Base-by-base conservation (phyloP, 1,284 basidiomycete genomes). In the Moesziomyces sp. region DNA sequence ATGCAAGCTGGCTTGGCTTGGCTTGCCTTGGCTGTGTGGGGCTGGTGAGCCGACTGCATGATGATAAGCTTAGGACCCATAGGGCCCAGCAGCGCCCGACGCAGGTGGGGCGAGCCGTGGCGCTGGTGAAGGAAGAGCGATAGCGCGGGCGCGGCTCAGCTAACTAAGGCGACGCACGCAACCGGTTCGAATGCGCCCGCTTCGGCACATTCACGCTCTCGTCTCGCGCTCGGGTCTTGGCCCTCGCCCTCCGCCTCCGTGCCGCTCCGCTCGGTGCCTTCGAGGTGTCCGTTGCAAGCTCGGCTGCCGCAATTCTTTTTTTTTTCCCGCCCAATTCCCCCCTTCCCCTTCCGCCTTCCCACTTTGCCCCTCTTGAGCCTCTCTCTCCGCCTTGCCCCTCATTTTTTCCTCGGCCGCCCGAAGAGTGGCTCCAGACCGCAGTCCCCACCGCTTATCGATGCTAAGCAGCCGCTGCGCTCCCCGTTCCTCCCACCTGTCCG, bases 401-500 rank as follows among this genome's bases (percentile, higher is more conserved):
- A 35, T 51, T 34, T 53, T 46, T 47, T 35, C 8, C 11, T 38
- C 11, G 24, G 28, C 44, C 49, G 13, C 46, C 30, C 34, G 43
- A 49, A 43, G 19, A 8, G 34, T 55, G 59, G 66, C 59, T 45
- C 59, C 56, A 58, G 56, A 69, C 59, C 59, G 52, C 66, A 58
- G 55, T 69, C 59, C 66, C 38, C 59, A 69, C 55, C 24, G 48
- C 66, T 69, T 69, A 69, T 69, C 66, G 66, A 69, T 69, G 48
- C 52, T 62, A 34, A 49, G 16, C 57, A 23, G 5, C n/a, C 34
- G 38, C 24, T 45, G 44, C 10, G 13, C 53, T 30, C 46, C 9
- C 50, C 52, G n/a, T 34, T 23, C n/a, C 52, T 35, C 50, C 38
- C 38, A 52, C 40, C 28, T 28, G 11, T 16, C 35, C 35, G 34